These are phyloP conservation scores for Aureobasidium namibiae DNA, from an alignment of 2,329 filamentous ascomycete genomes.

Conservation along the genomic window DNA sequence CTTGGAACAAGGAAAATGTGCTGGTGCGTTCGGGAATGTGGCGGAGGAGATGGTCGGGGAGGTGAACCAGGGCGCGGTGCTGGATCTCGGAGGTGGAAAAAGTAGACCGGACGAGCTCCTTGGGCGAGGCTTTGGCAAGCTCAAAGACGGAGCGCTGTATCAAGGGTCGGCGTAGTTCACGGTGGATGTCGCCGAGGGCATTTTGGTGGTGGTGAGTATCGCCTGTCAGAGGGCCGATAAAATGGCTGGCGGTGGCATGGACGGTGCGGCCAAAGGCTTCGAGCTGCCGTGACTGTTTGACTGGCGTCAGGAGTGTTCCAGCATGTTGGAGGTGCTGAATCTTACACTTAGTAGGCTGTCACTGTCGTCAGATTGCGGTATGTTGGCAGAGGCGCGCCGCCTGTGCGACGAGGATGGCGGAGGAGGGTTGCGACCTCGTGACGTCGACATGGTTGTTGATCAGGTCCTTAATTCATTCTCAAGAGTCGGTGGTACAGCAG, in stretches of 20 bases:
- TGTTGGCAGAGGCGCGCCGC: neutral
- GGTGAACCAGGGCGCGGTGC: conserved; percentile 77
- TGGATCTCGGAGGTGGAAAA: conserved; percentile 89
- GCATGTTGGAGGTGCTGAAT: neutral
- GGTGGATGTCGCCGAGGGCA: conserved; percentile 83
- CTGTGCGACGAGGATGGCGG: conserved; percentile 7
- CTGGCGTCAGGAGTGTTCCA: neutral
- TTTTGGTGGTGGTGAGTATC: conserved; percentile 65
- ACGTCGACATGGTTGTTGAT: neutral
- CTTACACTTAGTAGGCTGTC: conserved; percentile 12
- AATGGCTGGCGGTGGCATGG: conserved; percentile 81
- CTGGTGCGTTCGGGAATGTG: conserved; percentile 85
- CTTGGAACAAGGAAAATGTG: conserved; percentile 88
- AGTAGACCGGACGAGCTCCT: conserved; percentile 84
- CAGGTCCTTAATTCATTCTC: neutral
- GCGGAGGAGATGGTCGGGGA: conserved; percentile 80
- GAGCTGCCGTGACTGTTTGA: conserved; percentile 65
- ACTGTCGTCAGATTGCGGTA: conserved; percentile 12
- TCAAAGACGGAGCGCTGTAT: conserved; percentile 87
- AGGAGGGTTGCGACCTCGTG: conserved; percentile 4
- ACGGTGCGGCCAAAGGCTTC: conserved; percentile 94
- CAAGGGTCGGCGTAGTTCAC: conserved; percentile 73
- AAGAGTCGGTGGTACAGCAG: neutral
- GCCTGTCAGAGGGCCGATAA: conserved; percentile 52
- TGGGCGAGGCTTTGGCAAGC: conserved; percentile 83